Conservation (phyloP, 345 rosid genomes). For the Melaleuca quinquenervia region DNA sequence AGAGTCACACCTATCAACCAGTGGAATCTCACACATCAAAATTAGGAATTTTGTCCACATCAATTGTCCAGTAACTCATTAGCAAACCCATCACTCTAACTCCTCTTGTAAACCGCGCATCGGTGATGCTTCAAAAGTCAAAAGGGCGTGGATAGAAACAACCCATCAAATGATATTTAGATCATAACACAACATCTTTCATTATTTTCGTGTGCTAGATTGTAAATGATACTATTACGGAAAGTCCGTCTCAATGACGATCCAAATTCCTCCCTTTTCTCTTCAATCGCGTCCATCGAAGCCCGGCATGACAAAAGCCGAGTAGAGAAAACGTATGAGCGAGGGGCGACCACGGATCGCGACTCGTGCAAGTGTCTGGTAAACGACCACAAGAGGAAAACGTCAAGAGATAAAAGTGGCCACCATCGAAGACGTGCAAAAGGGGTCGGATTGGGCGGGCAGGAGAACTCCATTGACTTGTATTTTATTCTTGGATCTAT, state of each 20-base stretch:
- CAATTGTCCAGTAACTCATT: not conserved
- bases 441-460: not conserved
- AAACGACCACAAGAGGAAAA: not conserved
- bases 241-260: not conserved
- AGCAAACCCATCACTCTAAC: not conserved
- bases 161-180: not conserved
- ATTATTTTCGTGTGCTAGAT: not conserved
- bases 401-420: not conserved
- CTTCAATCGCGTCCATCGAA: not conserved
- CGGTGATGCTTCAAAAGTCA: not conserved
- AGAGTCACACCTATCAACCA: not conserved
- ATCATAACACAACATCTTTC: not conserved
- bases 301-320: fast-evolving
- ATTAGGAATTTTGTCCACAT: not conserved
- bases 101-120: not conserved
- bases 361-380: not conserved
- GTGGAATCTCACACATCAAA: not conserved
- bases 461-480: not conserved
- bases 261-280: not conserved
- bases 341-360: not conserved
- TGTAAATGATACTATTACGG: not conserved
- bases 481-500: not conserved
- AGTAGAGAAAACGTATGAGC: not conserved
- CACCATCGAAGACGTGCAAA: not conserved
- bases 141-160: not conserved